Base-by-base conservation (phyloP, 345 rosid species). In the Trapa bicornis region DNA sequence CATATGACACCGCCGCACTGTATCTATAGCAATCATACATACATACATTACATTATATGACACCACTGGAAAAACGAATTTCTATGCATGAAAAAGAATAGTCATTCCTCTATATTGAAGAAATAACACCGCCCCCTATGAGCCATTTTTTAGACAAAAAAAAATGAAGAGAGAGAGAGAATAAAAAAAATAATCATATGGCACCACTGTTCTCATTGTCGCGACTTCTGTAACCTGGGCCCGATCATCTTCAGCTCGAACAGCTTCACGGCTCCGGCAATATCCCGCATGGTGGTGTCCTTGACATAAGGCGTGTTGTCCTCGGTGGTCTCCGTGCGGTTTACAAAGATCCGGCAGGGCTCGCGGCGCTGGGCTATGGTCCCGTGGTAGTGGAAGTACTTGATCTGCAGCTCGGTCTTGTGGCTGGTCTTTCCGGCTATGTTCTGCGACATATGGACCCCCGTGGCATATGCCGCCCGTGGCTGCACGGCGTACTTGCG, bases 371-470 rank as follows among this genome's bases (percentile, higher is more conserved):
- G 77, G 0, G 96, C 91, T 0, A 88, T 84, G 4, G 96, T 85
- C 50, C 97, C 97, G 37, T 93, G 98, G 76, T 86, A 93, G 71
- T 93, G 98, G 78, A 78, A 93, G 76, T 93, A 93, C 61, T 75
- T 84, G 71, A 93, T 80, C 72, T 47, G 77, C 42, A 73, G 75
- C 64, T 84, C 96, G 0, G 86, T 81, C 75, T 66, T 85, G 81
- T 89, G 89, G 57, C 61, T 85, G 0, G 94, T 79, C 68, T 70
- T 84, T 4, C 97, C 98, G 7, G 61, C 77, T 4, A 93, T 67
- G 79, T 93, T 84, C 80, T 88, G 87, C 1, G 98, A 90, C 97
- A 88, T 80, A 80, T 93, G 98, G 5, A 93, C 96, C 0, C 98
- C 98, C 0, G 94, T 81, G 0, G 94, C 98, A 16, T 68, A 85